Conservation (phyloP, 2,329 filamentous ascomycete genomes). For the Magnaporthiopsis incrustans region DNA sequence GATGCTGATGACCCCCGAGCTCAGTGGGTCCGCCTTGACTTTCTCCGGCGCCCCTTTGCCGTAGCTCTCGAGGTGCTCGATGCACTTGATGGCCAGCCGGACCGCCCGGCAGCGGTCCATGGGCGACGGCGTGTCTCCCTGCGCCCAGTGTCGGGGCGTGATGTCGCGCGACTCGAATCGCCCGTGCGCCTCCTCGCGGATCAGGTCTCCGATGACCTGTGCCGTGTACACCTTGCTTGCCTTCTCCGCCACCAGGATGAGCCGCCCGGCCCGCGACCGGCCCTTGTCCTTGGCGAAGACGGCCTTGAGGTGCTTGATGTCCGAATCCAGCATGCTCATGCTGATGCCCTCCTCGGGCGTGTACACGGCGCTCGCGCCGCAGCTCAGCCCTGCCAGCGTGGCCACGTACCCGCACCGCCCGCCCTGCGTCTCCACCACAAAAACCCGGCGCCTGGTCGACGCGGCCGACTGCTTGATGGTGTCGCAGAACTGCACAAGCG, state of each 20-base stretch:
- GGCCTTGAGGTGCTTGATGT: conserved; percentile 82
- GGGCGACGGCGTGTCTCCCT: conserved; percentile 83
- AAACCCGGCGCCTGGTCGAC: conserved; percentile 84
- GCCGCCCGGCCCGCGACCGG: conserved; percentile 80
- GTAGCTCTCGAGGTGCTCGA: conserved; percentile 81
- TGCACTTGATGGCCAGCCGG: conserved; percentile 85
- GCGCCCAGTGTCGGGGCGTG: conserved; percentile 89
- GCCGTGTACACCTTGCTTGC: conserved; percentile 85
- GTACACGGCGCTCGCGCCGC: conserved; percentile 89
- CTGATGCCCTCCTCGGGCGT: conserved; percentile 94
- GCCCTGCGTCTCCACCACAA: conserved; percentile 96
- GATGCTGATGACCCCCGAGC: conserved; percentile 81
- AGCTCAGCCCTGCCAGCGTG: conserved; percentile 80
- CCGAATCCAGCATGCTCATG: conserved; percentile 83
- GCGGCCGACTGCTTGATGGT: conserved; percentile 96
- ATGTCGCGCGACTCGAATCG: conserved; percentile 89
- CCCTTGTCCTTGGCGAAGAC: conserved; percentile 81
- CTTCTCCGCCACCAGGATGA: conserved; percentile 96
- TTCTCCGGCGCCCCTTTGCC: conserved; percentile 56
- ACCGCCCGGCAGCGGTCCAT: conserved; percentile 96
- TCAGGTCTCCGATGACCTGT: conserved; percentile 90
- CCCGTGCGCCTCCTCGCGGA: conserved; percentile 84
- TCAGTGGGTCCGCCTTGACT: conserved; percentile 66
- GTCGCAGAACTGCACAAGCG: conserved; percentile 90
- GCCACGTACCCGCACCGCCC: conserved; percentile 91